Conservation (phyloP, 1,284 basidiomycete species). For the Naganishia sp. region DNA sequence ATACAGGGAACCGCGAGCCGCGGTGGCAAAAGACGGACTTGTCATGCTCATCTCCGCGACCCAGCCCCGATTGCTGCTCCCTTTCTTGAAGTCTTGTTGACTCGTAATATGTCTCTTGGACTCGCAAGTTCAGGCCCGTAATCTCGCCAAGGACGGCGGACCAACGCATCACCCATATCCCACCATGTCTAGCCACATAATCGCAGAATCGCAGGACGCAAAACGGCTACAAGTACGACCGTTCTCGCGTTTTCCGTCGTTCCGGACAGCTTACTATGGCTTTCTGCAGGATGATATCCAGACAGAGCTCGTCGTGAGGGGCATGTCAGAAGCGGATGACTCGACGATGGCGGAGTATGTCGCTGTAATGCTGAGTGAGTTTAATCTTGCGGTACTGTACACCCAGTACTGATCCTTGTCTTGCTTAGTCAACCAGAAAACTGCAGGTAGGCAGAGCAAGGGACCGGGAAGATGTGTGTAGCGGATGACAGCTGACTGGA, state of each 20-base stretch:
- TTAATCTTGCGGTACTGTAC: too few relatives aligned
- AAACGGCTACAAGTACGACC: conserved; percentile 16
- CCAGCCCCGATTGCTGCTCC: background rate
- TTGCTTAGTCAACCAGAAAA: conserved; percentile 33
- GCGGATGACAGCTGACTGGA: background rate
- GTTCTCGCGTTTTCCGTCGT: too few relatives aligned
- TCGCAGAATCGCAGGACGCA: conserved; percentile 19
- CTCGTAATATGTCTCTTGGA: background rate
- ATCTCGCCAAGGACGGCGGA: background rate
- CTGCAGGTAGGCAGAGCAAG: conserved; percentile 17
- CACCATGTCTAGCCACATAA: conserved; percentile 10
- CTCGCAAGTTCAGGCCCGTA: too few relatives aligned
- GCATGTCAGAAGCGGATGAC: conserved; percentile 30
- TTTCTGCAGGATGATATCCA: conserved; percentile 31
- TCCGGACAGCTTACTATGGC: too few relatives aligned
- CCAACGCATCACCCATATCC: too few relatives aligned
- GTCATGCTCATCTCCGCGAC: background rate
- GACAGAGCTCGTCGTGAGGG: conserved; percentile 30
- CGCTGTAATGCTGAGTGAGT: conserved; percentile 34
- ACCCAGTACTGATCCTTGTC: background rate
- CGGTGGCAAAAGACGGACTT: background rate
- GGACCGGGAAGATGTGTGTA: background rate
- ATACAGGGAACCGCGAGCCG: too few relatives aligned
- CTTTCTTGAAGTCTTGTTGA: background rate
- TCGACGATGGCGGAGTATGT: conserved; percentile 35